A percentile compares a stretch with the other conserved stretches of the same genome.
Conservation (phyloP, 1,284 basidiomycete genomes). For the Trichosporon sp. region DNA sequence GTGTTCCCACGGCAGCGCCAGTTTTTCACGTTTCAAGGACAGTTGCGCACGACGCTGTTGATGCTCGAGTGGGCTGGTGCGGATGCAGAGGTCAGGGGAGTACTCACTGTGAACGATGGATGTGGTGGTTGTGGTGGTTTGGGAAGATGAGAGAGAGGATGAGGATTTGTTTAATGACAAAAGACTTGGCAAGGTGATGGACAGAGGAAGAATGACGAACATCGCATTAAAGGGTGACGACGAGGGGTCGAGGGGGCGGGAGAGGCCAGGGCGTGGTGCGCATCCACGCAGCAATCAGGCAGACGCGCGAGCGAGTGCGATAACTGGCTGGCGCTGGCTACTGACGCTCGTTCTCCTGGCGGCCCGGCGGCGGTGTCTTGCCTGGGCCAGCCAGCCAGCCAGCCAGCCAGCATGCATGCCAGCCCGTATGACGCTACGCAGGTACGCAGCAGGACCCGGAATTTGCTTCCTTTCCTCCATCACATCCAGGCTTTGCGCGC, state of each 20-base stretch:
- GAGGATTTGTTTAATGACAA: conserved; percentile 19
- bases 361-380: conserved; percentile 1
- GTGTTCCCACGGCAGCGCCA: conserved; percentile 17
- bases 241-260: conserved; percentile 10
- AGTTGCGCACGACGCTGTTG: not conserved
- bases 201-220: conserved; percentile 19
- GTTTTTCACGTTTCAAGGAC: conserved; percentile 14
- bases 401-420: not conserved
- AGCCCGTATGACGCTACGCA: conserved; percentile 16
- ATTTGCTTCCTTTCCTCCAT: conserved; percentile 12
- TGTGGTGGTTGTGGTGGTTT: not conserved
- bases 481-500: not conserved
- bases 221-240: conserved; percentile 21
- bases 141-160: not conserved
- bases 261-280: not conserved
- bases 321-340: conserved; percentile 4
- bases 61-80: not conserved
- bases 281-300: conserved; percentile 14
- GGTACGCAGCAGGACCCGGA: conserved; percentile 16
- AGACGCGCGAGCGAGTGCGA: conserved; percentile 19
- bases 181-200: conserved; percentile 18
- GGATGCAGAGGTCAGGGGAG: not conserved
- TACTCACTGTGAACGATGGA: conserved; percentile 11
- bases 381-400: not conserved
- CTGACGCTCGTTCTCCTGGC: conserved; percentile 8